Evolutionary conservation across 805 yeast species (phyloP).

Genomic region (Sungouiella blattae): DNA sequence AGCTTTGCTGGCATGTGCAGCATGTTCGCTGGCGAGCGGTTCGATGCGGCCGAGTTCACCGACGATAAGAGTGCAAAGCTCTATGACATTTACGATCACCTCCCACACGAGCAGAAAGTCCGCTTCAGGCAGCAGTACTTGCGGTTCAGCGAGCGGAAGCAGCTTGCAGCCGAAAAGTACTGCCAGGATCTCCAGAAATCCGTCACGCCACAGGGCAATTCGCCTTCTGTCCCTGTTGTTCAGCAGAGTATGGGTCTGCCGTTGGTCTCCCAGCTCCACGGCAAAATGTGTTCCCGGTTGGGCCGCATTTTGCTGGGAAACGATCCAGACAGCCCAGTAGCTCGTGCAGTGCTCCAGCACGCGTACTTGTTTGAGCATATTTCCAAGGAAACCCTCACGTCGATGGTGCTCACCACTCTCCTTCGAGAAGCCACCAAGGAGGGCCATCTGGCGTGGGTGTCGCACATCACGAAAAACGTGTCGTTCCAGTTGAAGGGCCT

Average conservation of each 20-base stretch:
- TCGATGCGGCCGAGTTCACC: slow-evolving; percentile 8
- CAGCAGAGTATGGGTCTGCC: too few species aligned
- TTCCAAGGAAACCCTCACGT: slow-evolving; percentile 12
- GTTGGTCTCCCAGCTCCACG: too few species aligned
- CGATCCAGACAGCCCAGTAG: background rate
- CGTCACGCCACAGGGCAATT: too few species aligned
- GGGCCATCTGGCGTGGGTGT: background rate
- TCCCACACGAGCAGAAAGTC: slow-evolving; percentile 9
- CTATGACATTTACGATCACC: slow-evolving; percentile 20
- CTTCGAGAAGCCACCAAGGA: background rate
- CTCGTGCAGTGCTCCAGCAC: slow-evolving; percentile 1
- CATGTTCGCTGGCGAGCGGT: slow-evolving; percentile 19
- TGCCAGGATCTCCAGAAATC: slow-evolving; percentile 10
- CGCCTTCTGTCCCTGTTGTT: too few species aligned
- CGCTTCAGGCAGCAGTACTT: slow-evolving; percentile 24
- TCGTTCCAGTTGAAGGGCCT: slow-evolving; percentile 2
- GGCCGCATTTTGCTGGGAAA: slow-evolving; percentile 1
- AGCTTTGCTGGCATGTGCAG: slow-evolving; percentile 19
- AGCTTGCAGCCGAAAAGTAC: slow-evolving; percentile 26
- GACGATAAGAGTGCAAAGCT: slow-evolving; percentile 4
- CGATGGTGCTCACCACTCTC: slow-evolving; percentile 14
- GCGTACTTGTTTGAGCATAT: slow-evolving; percentile 13
- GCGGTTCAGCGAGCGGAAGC: slow-evolving; percentile 21
- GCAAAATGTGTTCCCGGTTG: too few species aligned
- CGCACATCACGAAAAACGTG: slow-evolving; percentile 2